Base-by-base conservation (phyloP, 352 stramenopile species). In the Pythium myriotylum region DNA sequence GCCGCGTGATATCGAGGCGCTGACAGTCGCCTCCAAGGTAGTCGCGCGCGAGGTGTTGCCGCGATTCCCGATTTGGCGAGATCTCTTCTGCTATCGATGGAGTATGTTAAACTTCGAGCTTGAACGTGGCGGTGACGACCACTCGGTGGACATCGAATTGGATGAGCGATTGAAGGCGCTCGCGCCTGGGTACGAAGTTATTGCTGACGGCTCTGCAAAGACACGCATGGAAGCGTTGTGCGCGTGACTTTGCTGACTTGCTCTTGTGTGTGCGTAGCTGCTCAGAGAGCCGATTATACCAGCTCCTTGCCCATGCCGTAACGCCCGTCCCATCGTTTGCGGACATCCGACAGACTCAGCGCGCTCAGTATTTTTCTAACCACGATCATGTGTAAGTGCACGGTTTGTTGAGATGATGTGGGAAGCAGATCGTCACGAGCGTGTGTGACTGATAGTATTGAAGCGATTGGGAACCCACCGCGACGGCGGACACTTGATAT, bases 231-330 rank as follows among this genome's bases (percentile, higher is more conserved):
- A 58, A 17, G 16, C 53, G 40, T 12, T n/a, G 46, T 3, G 24
- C 35, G 12, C n/a, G 41, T 54, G 37, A 42, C 22, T 46, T 19
- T 59, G 22, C 48, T 46, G 24, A 48, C 32, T 6, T 32, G 27
- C 45, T 48, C 14, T 37, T 26, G 23, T 53, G 10, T 59, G 19
- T n/a, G 59, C 88, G 77, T 56, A 65, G 57, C 23, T 84, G 75
- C 50, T 72, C 67, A 0, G 74, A 89, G 56, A 89, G 74, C 49
- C 80, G 84, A 46, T 82, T 89, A 62, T 91, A 73, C 59, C 84
- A 92, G 62, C 61, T 92, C 53, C 73, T 92, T 57, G 70, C 84
- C 1, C 84, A 92, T 43, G 81, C 81, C 5, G 63, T 89, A 19
- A 78, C 72, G 6, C 79, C 74, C 2, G 79, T 93, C 22, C 84